Evolutionary conservation across 179 eudicot genomes (phyloP).

Genomic region (Carnegiea gigantea): DNA sequence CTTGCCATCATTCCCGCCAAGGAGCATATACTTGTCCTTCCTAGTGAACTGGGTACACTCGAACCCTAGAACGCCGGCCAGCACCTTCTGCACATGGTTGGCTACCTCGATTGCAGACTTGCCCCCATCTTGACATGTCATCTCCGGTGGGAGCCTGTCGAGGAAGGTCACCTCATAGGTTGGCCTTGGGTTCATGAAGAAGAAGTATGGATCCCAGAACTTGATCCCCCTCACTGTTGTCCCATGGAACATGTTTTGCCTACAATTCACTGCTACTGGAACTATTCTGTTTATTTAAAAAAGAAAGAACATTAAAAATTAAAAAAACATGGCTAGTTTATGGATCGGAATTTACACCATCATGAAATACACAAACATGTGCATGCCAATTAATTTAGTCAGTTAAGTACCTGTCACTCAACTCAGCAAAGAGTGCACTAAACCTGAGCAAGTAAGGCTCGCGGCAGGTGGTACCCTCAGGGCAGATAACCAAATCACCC

Average conservation of each 20-base stretch:
- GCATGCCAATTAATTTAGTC: no score
- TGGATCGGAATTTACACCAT: no score
- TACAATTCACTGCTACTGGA: slow-evolving; percentile 72
- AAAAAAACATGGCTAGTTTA: no score
- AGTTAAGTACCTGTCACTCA: slow-evolving; percentile 55
- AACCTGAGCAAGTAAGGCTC: slow-evolving; percentile 82
- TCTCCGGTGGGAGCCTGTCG: slow-evolving; percentile 62
- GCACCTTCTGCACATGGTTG: slow-evolving; percentile 78
- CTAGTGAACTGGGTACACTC: slow-evolving; percentile 88
- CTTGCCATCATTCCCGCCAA: slow-evolving; percentile 91
- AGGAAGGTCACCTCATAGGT: slow-evolving; percentile 79
- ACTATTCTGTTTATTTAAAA: slow-evolving; percentile 48
- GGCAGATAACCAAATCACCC: slow-evolving; percentile 89
- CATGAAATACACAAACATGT: no score
- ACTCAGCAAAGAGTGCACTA: slow-evolving; percentile 84
- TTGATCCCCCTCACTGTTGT: slow-evolving; percentile 82
- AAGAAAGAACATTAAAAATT: no score
- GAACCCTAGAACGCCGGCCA: slow-evolving; percentile 72
- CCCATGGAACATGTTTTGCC: slow-evolving; percentile 75
- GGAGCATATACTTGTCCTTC: slow-evolving; percentile 86
- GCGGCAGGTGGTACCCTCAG: slow-evolving; percentile 91
- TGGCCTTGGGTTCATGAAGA: slow-evolving; percentile 94
- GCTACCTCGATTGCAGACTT: slow-evolving; percentile 83
- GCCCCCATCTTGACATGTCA: slow-evolving; percentile 65
- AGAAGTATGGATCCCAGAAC: slow-evolving; percentile 92